phyloP scores from a whole-genome alignment of 495 filamentous ascomycete species.

The Podospora sp. region DNA sequence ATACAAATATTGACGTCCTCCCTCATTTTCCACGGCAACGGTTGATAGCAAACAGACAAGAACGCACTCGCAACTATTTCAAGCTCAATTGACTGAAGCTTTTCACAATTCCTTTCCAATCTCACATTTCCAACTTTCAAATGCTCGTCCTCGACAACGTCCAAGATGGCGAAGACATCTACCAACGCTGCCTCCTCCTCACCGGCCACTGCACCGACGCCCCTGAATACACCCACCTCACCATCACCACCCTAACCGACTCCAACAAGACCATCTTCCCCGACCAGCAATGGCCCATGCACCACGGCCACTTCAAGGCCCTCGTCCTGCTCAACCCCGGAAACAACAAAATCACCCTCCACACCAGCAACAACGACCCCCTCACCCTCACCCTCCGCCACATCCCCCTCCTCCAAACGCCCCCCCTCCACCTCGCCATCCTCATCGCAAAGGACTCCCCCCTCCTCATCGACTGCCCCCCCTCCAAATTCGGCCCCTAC shows the following conservation, averaged over 20 bases:
- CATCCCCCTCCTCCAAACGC: constrained; percentile 32
- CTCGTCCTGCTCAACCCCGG: constrained; percentile 72
- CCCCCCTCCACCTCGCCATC: constrained; percentile 55
- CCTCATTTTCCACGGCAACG: background rate
- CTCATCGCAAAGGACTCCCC: constrained; percentile 42
- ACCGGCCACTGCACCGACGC: constrained; percentile 5
- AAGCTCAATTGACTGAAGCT: no score
- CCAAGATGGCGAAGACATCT: constrained; percentile 19
- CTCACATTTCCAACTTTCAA: no score
- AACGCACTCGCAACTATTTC: background rate
- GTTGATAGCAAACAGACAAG: background rate
- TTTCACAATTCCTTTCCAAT: background rate
- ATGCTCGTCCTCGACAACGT: constrained; percentile 19
- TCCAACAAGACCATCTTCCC: constrained; percentile 22
- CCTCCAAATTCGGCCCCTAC: constrained; percentile 35
- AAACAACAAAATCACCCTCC: constrained; percentile 59
- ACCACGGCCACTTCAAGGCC: constrained; percentile 73
- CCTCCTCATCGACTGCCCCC: constrained; percentile 16
- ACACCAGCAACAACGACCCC: constrained; percentile 1
- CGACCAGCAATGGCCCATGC: constrained; percentile 64
- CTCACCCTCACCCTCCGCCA: constrained; percentile 22
- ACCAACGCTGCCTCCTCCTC: constrained; percentile 26
- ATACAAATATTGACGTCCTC: background rate
- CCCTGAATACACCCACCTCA: constrained; percentile 10
- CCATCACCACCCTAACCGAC: constrained; percentile 9